These are phyloP conservation scores for Quercus berberidifolia DNA, from an alignment of 306 rosid species.

Conservation along the genomic window DNA sequence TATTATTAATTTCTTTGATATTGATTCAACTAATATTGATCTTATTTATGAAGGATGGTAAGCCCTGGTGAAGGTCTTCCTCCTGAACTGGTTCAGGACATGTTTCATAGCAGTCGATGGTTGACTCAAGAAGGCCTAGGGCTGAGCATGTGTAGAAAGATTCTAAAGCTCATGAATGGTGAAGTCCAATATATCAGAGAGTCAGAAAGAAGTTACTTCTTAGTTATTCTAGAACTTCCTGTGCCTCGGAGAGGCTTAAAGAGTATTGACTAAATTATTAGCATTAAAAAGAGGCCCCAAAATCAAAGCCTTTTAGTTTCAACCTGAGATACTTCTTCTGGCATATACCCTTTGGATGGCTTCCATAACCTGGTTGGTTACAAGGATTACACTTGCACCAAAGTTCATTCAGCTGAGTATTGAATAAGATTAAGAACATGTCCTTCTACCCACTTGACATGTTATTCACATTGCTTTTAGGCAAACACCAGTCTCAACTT, in stretches of 20 bases:
- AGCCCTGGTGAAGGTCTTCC: constrained; percentile 99
- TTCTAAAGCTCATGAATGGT: constrained; percentile 82
- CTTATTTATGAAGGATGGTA: constrained; percentile 60
- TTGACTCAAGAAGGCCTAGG: constrained; percentile 88
- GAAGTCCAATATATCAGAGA: constrained; percentile 95
- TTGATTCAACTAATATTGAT: constrained; percentile 5
- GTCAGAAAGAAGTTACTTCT: constrained; percentile 87
- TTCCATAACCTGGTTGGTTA: constrained; percentile 30
- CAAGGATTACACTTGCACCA: constrained; percentile 18
- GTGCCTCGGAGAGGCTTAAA: constrained; percentile 40
- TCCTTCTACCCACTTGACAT: constrained; percentile 30
- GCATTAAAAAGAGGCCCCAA: constrained; percentile 16
- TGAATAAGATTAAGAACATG: constrained; percentile 6
- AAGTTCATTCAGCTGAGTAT: constrained; percentile 24
- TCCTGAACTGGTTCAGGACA: constrained; percentile 82
- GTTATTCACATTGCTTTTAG: constrained; percentile 23
- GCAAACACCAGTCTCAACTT: constrained; percentile 24
- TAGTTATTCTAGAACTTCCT: constrained; percentile 77
- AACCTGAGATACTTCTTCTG: constrained; percentile 27
- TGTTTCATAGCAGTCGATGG: constrained; percentile 84
- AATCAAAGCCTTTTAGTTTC: constrained; percentile 15
- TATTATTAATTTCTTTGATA: not conserved
- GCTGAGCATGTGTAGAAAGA: constrained; percentile 92
- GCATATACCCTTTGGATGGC: constrained; percentile 9
- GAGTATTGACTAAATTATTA: constrained; percentile 33